phyloP scores from a whole-genome alignment of 2,329 filamentous ascomycete genomes.

The Pezicula neosporulosa region DNA sequence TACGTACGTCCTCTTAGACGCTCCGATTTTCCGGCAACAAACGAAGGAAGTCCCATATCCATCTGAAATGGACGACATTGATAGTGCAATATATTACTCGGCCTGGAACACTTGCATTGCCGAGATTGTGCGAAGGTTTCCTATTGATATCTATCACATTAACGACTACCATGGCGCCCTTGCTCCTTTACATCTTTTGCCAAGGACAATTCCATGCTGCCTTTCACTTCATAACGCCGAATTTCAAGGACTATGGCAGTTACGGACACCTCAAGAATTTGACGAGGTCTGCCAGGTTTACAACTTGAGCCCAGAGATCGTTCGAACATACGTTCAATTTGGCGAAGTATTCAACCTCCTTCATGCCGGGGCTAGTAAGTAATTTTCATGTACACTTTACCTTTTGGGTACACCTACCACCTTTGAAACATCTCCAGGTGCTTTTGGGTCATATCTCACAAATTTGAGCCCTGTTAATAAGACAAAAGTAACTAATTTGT shows the following conservation, averaged over 20 bases:
- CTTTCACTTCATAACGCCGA: slow-evolving; percentile 66
- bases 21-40: slow-evolving; percentile 62
- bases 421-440: too few species aligned
- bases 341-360: slow-evolving; percentile 67
- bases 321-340: slow-evolving; percentile 60
- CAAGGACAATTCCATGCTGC: slow-evolving; percentile 55
- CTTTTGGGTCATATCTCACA: too few species aligned
- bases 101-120: slow-evolving; percentile 61
- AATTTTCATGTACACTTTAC: too few species aligned
- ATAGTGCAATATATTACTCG: slow-evolving; percentile 64
- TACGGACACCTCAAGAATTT: slow-evolving; percentile 56
- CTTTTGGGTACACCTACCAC: too few species aligned
- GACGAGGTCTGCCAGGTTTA: slow-evolving; percentile 62
- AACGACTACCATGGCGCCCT: slow-evolving; percentile 62
- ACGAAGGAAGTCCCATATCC: slow-evolving; percentile 60
- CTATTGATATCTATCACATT: slow-evolving; percentile 59
- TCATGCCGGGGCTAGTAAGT: slow-evolving; percentile 60
- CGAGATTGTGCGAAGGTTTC: slow-evolving; percentile 56
- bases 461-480: too few species aligned
- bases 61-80: slow-evolving; percentile 63
- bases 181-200: slow-evolving; percentile 62
- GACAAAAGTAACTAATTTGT: too few species aligned
- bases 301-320: slow-evolving; percentile 53
- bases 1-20: slow-evolving; percentile 63
- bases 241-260: slow-evolving; percentile 65